These are phyloP conservation scores for Calycina herbarum DNA, from an alignment of 2,329 filamentous ascomycete species.

Conservation along the genomic window DNA sequence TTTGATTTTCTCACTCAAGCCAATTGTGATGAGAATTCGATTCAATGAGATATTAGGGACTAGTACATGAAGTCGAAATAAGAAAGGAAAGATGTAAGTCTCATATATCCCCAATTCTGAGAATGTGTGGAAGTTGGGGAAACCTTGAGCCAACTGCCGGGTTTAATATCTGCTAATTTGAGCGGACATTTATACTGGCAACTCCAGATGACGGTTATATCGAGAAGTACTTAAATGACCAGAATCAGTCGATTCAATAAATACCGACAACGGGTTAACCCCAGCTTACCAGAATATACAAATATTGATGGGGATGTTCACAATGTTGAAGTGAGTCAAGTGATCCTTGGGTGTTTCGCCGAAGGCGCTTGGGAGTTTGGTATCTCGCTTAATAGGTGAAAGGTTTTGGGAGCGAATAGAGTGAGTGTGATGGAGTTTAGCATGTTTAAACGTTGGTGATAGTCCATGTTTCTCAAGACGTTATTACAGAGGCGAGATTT, in stretches of 20 bases:
- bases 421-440: no score
- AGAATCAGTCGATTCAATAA: neutral
- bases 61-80: neutral
- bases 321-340: neutral
- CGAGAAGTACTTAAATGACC: neutral
- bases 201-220: neutral
- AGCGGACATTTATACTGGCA: neutral
- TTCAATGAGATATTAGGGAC: neutral
- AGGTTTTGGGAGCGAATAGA: no score
- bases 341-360: neutral
- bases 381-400: neutral
- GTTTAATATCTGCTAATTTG: neutral
- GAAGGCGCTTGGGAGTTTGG: neutral
- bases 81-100: neutral
- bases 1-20: neutral
- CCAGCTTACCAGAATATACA: neutral
- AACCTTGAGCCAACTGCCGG: neutral
- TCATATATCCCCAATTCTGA: neutral
- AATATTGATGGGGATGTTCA: neutral
- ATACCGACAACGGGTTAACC: neutral
- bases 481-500: no score
- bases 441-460: no score
- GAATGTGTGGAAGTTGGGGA: neutral
- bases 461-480: no score
- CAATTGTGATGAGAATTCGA: neutral